phyloP scores from a whole-genome alignment of 2,329 filamentous ascomycete genomes.

The Nakataea oryzae region DNA sequence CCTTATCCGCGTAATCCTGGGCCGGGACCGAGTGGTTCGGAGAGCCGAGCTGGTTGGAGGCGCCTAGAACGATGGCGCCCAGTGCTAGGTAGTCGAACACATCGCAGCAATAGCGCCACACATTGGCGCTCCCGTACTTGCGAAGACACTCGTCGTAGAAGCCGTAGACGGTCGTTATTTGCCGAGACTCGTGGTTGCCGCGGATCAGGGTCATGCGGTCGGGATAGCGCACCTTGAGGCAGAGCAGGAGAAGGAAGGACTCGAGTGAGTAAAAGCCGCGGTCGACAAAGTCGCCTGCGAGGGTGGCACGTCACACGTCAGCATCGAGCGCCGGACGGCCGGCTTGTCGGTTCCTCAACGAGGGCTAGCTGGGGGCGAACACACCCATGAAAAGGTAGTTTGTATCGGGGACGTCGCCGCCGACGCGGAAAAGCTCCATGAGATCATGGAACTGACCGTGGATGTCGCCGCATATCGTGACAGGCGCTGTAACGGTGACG shows the following conservation, averaged over 20 bases:
- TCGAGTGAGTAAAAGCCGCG: constrained; percentile 97
- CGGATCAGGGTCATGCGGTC: constrained; percentile 94
- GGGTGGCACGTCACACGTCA: background rate
- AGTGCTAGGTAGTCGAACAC: constrained; percentile 95
- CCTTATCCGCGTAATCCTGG: constrained; percentile 48
- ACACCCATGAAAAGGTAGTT: constrained; percentile 95
- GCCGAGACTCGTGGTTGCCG: constrained; percentile 90
- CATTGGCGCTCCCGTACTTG: constrained; percentile 93
- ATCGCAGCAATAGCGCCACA: constrained; percentile 95
- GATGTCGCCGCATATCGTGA: constrained; percentile 97
- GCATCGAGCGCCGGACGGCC: background rate
- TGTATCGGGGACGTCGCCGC: constrained; percentile 87
- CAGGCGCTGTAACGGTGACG: constrained; percentile 86
- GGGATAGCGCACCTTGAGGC: constrained; percentile 93
- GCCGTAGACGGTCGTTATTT: constrained; percentile 95
- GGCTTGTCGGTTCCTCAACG: background rate
- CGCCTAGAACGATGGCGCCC: constrained; percentile 82
- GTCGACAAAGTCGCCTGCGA: constrained; percentile 87
- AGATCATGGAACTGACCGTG: constrained; percentile 94
- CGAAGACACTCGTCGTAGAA: constrained; percentile 96
- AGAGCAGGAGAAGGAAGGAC: constrained; percentile 89
- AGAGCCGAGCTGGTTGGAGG: constrained; percentile 51
- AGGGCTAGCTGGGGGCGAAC: constrained; percentile 5
- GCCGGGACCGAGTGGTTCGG: constrained; percentile 31
- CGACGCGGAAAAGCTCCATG: constrained; percentile 93